Evolutionary conservation across 2,329 filamentous ascomycete genomes (phyloP).

Genomic region (Tricladium varicosporioides): DNA sequence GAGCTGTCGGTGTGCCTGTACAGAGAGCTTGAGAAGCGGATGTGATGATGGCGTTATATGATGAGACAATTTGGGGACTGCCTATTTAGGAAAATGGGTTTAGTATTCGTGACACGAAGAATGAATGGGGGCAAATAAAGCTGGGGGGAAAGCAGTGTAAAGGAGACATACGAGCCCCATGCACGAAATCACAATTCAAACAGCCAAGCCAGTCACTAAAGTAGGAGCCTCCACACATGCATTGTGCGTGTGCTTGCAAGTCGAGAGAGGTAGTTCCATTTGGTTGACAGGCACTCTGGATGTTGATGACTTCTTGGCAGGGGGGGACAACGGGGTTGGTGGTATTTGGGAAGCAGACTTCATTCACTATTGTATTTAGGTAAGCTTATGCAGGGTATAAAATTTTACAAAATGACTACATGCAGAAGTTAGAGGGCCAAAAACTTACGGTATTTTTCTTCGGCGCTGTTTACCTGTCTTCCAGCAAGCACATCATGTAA

Average conservation of each 20-base stretch:
- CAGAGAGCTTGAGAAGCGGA: constrained; percentile 38
- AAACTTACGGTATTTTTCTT: too few relatives aligned
- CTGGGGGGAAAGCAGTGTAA: too few relatives aligned
- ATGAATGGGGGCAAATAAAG: too few relatives aligned
- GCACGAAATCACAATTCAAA: constrained; percentile 40
- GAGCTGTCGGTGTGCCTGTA: constrained; percentile 38
- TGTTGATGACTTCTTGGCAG: constrained; percentile 36
- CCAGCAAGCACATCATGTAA: too few relatives aligned
- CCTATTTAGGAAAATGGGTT: too few relatives aligned
- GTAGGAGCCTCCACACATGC: constrained; percentile 43
- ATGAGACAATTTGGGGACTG: too few relatives aligned
- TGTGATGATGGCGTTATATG: constrained; percentile 37
- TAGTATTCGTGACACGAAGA: too few relatives aligned
- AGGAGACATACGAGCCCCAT: constrained; percentile 42
- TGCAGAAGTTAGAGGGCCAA: too few relatives aligned
- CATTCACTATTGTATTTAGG: constrained; percentile 7
- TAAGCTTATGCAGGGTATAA: too few relatives aligned
- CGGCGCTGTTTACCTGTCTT: too few relatives aligned
- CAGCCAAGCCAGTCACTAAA: constrained; percentile 44
- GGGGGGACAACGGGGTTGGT: constrained; percentile 31
- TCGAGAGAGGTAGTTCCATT: constrained; percentile 34
- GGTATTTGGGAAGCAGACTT: constrained; percentile 21
- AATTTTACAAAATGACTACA: too few relatives aligned
- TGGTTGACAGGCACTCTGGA: constrained; percentile 35
- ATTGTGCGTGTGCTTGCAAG: constrained; percentile 34